A percentile compares a stretch with the other conserved stretches of the same genome.
phyloP scores from a whole-genome alignment of 768 basidiomycete genomes.

The Gloeopeniophorella convolvens region DNA sequence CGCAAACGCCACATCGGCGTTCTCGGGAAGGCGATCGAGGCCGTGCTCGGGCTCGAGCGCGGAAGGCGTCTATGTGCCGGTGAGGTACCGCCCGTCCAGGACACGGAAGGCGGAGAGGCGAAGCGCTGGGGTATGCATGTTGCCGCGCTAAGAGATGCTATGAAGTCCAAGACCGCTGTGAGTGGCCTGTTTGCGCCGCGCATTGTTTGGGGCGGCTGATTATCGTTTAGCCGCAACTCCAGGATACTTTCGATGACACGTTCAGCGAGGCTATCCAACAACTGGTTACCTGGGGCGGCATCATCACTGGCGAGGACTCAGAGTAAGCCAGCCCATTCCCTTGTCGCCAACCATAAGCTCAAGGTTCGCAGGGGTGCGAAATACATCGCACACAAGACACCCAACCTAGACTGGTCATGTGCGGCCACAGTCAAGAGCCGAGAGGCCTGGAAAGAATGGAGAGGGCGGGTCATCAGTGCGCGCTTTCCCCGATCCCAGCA shows the following conservation, averaged over 20 bases:
- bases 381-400: conserved; percentile 69
- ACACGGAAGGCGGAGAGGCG: conserved; percentile 62
- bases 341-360: not conserved
- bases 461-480: conserved; percentile 55
- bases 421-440: conserved; percentile 56
- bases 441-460: conserved; percentile 65
- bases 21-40: conserved; percentile 68
- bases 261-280: conserved; percentile 78
- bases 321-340: conserved; percentile 41
- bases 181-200: conserved; percentile 15
- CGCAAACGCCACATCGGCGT: conserved; percentile 67
- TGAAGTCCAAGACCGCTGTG: conserved; percentile 54
- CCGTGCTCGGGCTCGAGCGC: conserved; percentile 52
- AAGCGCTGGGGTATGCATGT: conserved; percentile 67
- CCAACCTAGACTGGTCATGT: conserved; percentile 63
- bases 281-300: conserved; percentile 64
- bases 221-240: conserved; percentile 42
- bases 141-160: conserved; percentile 46
- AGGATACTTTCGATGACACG: conserved; percentile 57
- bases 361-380: conserved; percentile 49
- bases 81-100: conserved; percentile 32
- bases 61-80: conserved; percentile 61
- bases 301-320: conserved; percentile 57
- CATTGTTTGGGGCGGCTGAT: not conserved
- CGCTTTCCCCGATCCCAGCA: conserved; percentile 4